Evolutionary conservation across 768 basidiomycete genomes (phyloP).

Genomic region (Russula ochroleuca): DNA sequence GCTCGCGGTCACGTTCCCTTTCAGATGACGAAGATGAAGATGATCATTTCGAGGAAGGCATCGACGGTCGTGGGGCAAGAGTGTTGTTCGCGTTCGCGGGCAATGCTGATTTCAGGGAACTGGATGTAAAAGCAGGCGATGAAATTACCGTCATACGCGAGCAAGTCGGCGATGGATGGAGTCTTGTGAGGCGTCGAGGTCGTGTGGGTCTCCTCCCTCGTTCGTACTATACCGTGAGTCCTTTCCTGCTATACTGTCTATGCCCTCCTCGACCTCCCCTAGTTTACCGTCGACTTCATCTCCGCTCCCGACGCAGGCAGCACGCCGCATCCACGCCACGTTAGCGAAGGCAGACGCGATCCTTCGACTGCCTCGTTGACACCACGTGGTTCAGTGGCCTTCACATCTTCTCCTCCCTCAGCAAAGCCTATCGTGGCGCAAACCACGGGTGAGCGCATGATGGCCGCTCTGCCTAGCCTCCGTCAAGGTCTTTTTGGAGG

Average conservation of each 20-base stretch:
- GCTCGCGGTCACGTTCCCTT: slow-evolving; percentile 38
- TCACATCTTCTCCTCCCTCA: slow-evolving; percentile 26
- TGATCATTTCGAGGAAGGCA: slow-evolving; percentile 34
- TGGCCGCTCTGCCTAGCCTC: slow-evolving; percentile 56
- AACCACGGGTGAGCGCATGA: slow-evolving; percentile 61
- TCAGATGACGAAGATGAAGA: slow-evolving; percentile 42
- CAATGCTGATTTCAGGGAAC: slow-evolving; percentile 68
- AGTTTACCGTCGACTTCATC: slow-evolving; percentile 67
- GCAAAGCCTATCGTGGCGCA: slow-evolving; percentile 53
- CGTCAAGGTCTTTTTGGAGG: slow-evolving; percentile 68
- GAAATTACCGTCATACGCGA: slow-evolving; percentile 67
- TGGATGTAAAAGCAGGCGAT: slow-evolving; percentile 65
- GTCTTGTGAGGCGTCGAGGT: slow-evolving; percentile 53
- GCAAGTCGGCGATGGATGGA: slow-evolving; percentile 75
- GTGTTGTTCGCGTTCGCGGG: slow-evolving; percentile 74
- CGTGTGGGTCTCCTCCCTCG: slow-evolving; percentile 67
- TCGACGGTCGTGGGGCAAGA: slow-evolving; percentile 50
- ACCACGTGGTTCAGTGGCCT: slow-evolving; percentile 40
- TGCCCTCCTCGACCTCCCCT: slow-evolving; percentile 18
- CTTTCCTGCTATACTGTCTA: slow-evolving; percentile 12
- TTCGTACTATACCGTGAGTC: slow-evolving; percentile 65
- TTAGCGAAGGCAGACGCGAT: slow-evolving; percentile 33
- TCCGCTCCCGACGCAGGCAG: slow-evolving; percentile 44
- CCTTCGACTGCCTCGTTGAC: slow-evolving; percentile 48
- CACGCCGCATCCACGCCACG: slow-evolving; percentile 32